A percentile compares a stretch with the other conserved stretches of the same genome.
Evolutionary conservation across 2,329 filamentous ascomycete genomes (phyloP).

Genomic region (Acrocalymma vagum): DNA sequence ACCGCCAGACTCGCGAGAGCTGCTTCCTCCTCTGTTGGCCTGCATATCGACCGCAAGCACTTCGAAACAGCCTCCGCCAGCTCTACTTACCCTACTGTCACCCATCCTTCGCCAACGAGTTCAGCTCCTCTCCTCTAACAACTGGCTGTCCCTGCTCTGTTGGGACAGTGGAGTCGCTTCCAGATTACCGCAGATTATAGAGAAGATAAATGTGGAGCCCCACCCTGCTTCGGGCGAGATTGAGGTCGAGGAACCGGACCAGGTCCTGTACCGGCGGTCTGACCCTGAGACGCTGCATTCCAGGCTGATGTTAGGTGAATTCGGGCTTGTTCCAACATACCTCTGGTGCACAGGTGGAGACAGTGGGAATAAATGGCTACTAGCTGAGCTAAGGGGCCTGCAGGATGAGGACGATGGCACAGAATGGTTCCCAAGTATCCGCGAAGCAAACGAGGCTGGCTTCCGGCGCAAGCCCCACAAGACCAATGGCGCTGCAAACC

Average conservation of each 20-base stretch:
- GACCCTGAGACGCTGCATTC: conserved; percentile 80
- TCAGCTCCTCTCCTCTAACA: conserved; percentile 68
- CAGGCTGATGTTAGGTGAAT: conserved; percentile 67
- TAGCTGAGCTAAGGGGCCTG: conserved; percentile 73
- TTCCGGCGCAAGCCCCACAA: conserved; percentile 37
- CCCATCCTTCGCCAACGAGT: conserved; percentile 71
- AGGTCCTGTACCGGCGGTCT: conserved; percentile 70
- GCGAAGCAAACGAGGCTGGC: conserved; percentile 67
- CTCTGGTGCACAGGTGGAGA: conserved; percentile 75
- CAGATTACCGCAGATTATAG: conserved; percentile 68
- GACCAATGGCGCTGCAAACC: conserved; percentile 23
- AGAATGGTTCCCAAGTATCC: conserved; percentile 65
- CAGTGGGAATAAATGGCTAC: conserved; percentile 73
- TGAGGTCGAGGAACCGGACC: conserved; percentile 74
- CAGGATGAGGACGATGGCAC: conserved; percentile 65
- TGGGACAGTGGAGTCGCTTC: conserved; percentile 69
- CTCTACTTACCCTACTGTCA: conserved; percentile 67
- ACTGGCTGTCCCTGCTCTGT: conserved; percentile 77
- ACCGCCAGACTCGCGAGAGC: conserved; percentile 62
- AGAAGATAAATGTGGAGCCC: conserved; percentile 73
- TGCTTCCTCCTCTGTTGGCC: conserved; percentile 70
- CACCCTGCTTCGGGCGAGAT: conserved; percentile 83
- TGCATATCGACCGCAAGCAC: conserved; percentile 69
- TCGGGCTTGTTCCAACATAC: conserved; percentile 71
- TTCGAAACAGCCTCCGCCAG: conserved; percentile 67